Evolutionary conservation across 1,284 basidiomycete genomes (phyloP).

Genomic region (Pterulicium gracile): DNA sequence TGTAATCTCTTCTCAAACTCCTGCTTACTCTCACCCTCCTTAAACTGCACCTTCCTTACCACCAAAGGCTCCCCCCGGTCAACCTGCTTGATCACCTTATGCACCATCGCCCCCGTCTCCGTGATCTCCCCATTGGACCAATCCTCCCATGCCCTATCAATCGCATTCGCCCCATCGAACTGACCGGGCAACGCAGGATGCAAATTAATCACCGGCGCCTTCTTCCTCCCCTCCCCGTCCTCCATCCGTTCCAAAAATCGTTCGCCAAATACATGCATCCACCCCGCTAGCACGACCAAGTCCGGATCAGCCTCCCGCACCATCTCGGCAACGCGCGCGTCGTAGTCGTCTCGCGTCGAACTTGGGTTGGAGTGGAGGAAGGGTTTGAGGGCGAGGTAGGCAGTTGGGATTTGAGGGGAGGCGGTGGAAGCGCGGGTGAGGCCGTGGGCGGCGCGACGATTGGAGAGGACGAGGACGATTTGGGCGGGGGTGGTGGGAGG

Average conservation of each 20-base stretch:
- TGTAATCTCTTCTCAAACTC: conserved; percentile 78
- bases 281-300: conserved; percentile 88
- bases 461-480: conserved; percentile 84
- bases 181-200: conserved; percentile 93
- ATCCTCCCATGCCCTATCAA: conserved; percentile 83
- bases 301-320: conserved; percentile 66
- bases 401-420: conserved; percentile 70
- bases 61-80: conserved; percentile 87
- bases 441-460: conserved; percentile 87
- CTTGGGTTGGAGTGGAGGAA: conserved; percentile 70
- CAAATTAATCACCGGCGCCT: conserved; percentile 86
- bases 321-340: conserved; percentile 69
- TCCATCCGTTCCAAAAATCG: conserved; percentile 42
- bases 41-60: conserved; percentile 69
- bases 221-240: conserved; percentile 24
- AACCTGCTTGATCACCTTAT: conserved; percentile 88
- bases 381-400: conserved; percentile 78
- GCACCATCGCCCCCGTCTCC: conserved; percentile 86
- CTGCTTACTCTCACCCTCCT: conserved; percentile 64
- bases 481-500: conserved; percentile 53
- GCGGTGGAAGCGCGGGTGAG: conserved; percentile 69
- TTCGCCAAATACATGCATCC: conserved; percentile 88
- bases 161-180: conserved; percentile 90
- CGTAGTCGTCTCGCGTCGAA: conserved; percentile 78
- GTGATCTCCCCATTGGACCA: conserved; percentile 74